A percentile compares a stretch with the other conserved stretches of the same genome.
phyloP scores from a whole-genome alignment of 805 yeast genomes.

The Isabelozyma pseudorhagii region DNA sequence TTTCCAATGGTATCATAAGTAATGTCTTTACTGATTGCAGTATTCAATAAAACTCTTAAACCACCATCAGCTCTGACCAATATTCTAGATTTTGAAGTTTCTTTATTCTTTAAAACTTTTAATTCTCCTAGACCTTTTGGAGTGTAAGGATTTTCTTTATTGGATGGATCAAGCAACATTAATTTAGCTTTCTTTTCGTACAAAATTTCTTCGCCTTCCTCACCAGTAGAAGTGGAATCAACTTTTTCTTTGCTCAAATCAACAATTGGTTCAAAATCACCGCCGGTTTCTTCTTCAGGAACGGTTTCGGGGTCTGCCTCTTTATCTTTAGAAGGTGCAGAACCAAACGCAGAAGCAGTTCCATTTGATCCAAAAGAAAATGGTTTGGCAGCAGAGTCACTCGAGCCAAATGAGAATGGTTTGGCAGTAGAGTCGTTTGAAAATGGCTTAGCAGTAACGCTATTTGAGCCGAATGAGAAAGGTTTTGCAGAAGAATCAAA shows the following conservation, averaged over 20 bases:
- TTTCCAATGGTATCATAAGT: conserved; percentile 61
- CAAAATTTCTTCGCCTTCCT: conserved; percentile 69
- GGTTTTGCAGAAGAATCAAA: not conserved
- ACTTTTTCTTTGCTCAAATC: conserved; percentile 42
- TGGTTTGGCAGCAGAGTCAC: not conserved
- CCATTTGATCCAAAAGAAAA: not conserved
- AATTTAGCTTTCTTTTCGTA: conserved; percentile 72
- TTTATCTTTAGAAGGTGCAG: not conserved
- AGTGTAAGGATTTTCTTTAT: conserved; percentile 50
- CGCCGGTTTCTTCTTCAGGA: conserved; percentile 46
- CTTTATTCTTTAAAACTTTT: conserved; percentile 62
- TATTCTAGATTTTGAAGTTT: conserved; percentile 62
- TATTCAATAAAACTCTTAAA: conserved; percentile 72
- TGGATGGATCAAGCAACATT: conserved; percentile 53
- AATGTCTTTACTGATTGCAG: conserved; percentile 54
- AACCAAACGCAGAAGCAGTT: not conserved
- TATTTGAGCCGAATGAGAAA: not conserved
- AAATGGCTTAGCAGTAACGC: not conserved
- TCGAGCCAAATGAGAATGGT: not conserved
- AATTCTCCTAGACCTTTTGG: conserved; percentile 80
- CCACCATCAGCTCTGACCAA: conserved; percentile 88
- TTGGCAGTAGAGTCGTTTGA: not conserved
- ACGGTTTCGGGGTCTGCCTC: conserved; percentile 21
- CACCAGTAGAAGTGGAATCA: conserved; percentile 62
- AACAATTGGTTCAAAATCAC: conserved; percentile 42